Evolutionary conservation across 1,139 yeast species (phyloP), one percentile per base, ranked within the genome.

Genomic region (Hanseniaspora sp.): DNA sequence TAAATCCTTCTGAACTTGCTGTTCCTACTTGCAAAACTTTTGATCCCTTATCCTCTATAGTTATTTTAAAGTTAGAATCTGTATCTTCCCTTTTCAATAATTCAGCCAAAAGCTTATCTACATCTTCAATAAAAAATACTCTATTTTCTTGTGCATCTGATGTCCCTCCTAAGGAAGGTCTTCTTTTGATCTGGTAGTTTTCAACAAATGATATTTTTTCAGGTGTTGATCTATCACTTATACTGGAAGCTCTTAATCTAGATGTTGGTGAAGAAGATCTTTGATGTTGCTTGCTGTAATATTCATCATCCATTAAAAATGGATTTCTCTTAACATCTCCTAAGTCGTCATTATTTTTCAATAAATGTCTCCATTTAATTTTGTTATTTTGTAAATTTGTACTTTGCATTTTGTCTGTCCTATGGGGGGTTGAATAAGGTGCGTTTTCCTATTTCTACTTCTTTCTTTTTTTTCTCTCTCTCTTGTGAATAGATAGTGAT

Each of bases 21-120:
- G 96, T 86, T 7, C 95, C 95, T 43, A 88, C 73, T 59, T 80
- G 76, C 59, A 87, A 72, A 15, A 85, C 94, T 64, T 88, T 88
- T n/a, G 96, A 96, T 0, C 96, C 96, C 3, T 80, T 77, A 66
- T 88, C 96, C 63, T 88, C 96, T 54, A 88, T 83, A 13, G 96
- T 88, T 62, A 90, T 90, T 67, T 90, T 96, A 67, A 71, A 81
- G 67, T 90, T 84, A 55, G 75, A 75, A 67, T 88, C 95, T 3
- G 96, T 88, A 65, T 90, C 97, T 66, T 90, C 96, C 59, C 77
- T 80, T 35, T 74, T 77, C 58, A 90, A 71, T 55, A 90, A 73
- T 60, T 84, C 83, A 30, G 77, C 71, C 57, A 88, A 72, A 1
- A 96, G 86, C 34, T 75, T 68, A 61, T 86, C 86, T 37, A 90